Conservation (phyloP, 257 asterid genomes). For the Solanum pimpinellifolium region DNA sequence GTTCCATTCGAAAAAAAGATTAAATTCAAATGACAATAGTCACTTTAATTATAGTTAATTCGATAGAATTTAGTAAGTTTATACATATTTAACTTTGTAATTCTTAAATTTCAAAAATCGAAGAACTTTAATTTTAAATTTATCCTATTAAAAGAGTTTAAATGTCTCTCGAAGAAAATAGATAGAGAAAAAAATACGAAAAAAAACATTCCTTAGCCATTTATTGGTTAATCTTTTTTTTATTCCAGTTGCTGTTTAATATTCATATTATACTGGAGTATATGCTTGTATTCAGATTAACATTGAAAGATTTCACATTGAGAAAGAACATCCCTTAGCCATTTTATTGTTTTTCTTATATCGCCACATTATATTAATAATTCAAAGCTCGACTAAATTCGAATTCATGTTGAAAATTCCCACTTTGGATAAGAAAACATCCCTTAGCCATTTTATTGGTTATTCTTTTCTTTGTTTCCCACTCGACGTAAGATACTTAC, state of each 20-base stretch:
- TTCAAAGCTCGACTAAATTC: too few relatives aligned
- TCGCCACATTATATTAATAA: not conserved
- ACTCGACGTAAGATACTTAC: too few relatives aligned
- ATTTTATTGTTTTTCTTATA: not conserved
- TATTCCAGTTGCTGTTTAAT: too few relatives aligned
- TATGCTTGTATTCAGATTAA: too few relatives aligned
- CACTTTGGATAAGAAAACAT: not conserved
- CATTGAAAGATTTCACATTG: too few relatives aligned
- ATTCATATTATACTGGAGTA: too few relatives aligned
- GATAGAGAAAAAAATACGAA: not conserved
- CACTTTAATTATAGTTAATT: too few relatives aligned
- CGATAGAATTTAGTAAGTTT: not conserved
- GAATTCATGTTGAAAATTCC: rapidly evolving
- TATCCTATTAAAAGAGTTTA: not conserved
- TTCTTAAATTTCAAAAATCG: not conserved
- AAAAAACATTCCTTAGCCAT: not conserved
- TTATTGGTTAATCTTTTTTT: too few relatives aligned
- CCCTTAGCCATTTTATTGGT: not conserved
- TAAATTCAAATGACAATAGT: not conserved
- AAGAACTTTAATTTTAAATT: too few relatives aligned
- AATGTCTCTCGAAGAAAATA: not conserved
- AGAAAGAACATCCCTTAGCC: too few relatives aligned
- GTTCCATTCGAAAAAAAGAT: not conserved
- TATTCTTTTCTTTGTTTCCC: too few relatives aligned
- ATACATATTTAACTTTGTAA: not conserved